Percentiles rank a stretch among this genome's conserved stretches.
These are phyloP conservation scores for Lasiosphaeria miniovina DNA, from an alignment of 495 filamentous ascomycete genomes.

Conservation along the genomic window DNA sequence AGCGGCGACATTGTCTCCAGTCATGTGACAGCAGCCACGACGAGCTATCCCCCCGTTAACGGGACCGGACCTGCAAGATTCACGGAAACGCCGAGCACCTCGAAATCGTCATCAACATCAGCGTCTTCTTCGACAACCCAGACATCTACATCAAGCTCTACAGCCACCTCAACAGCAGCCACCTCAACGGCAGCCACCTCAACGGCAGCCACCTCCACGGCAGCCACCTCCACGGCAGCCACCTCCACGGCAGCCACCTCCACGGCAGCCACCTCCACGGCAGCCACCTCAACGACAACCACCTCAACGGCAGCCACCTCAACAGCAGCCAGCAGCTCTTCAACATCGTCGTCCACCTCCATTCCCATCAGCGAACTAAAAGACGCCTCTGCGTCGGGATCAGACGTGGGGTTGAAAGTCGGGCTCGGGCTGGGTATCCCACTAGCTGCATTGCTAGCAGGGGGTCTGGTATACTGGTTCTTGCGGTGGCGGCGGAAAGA, in stretches of 20 bases:
- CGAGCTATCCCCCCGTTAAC: slow-evolving; percentile 18
- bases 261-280: not conserved
- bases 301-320: not conserved
- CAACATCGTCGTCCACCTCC: slow-evolving; percentile 2
- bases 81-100: slow-evolving; percentile 6
- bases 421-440: slow-evolving; percentile 23
- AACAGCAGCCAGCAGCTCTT: not conserved
- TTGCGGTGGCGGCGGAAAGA: slow-evolving; percentile 2
- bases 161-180: too few relatives aligned
- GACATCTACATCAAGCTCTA: slow-evolving; percentile 1
- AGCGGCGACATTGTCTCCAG: slow-evolving; percentile 14
- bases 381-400: not conserved
- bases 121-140: slow-evolving; percentile 9
- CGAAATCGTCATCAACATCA: not conserved
- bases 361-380: not conserved
- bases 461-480: slow-evolving; percentile 4
- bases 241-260: too few relatives aligned
- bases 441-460: slow-evolving; percentile 7
- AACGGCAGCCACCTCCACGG: not conserved
- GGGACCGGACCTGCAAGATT: slow-evolving; percentile 12
- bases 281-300: not conserved
- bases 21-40: slow-evolving; percentile 12
- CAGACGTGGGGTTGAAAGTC: slow-evolving; percentile 10
- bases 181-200: too few relatives aligned
- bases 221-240: not conserved